Percentiles rank a stretch among this genome's conserved stretches.
Conservation (phyloP, 2,329 filamentous ascomycete genomes). For the Xylaria sp. region DNA sequence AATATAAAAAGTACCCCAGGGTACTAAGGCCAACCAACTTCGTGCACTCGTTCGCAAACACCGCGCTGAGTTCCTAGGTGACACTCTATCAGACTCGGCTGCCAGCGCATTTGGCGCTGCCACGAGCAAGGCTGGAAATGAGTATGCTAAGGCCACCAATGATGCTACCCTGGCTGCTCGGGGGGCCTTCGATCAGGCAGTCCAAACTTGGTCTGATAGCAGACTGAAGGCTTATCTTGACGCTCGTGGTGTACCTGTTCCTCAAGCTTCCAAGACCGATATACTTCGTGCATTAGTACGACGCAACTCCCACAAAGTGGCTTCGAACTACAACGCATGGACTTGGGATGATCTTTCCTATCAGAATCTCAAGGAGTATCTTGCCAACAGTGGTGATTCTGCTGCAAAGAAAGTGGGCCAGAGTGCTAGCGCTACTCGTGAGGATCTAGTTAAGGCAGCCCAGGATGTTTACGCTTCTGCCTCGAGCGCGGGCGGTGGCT, state of each 20-base stretch:
- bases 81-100: constrained; percentile 68
- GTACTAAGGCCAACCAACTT: constrained; percentile 89
- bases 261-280: constrained; percentile 75
- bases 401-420: constrained; percentile 68
- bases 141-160: constrained; percentile 80
- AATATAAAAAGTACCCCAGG: constrained; percentile 77
- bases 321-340: constrained; percentile 75
- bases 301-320: constrained; percentile 75
- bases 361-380: constrained; percentile 73
- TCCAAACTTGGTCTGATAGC: constrained; percentile 76
- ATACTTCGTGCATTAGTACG: constrained; percentile 80
- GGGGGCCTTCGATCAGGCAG: constrained; percentile 72
- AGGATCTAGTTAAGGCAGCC: constrained; percentile 76
- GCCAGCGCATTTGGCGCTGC: constrained; percentile 74
- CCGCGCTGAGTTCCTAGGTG: constrained; percentile 75
- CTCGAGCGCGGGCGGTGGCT: constrained; percentile 65
- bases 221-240: constrained; percentile 83
- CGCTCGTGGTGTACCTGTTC: constrained; percentile 78
- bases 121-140: constrained; percentile 78
- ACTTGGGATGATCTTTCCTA: constrained; percentile 81
- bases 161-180: constrained; percentile 69
- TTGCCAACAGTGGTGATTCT: constrained; percentile 62
- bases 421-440: constrained; percentile 72
- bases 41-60: constrained; percentile 90
- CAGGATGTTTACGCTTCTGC: constrained; percentile 69